phyloP scores from a whole-genome alignment of 148 eudicot species.

The Heliosperma pusillum region DNA sequence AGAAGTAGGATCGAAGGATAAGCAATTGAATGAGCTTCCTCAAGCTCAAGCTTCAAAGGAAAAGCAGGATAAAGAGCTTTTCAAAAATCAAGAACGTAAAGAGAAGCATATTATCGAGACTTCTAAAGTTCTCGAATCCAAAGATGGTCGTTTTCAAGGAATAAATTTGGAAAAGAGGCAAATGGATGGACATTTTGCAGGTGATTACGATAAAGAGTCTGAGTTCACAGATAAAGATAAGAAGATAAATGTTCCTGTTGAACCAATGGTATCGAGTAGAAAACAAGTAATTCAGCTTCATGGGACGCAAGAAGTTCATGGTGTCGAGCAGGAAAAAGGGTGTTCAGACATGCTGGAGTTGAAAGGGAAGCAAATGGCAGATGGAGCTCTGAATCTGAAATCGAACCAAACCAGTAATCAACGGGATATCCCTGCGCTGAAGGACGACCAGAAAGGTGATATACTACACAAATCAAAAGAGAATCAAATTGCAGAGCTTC shows the following conservation, averaged over 20 bases:
- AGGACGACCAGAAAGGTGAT: neutral
- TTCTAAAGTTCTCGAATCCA: neutral
- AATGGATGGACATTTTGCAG: constrained; percentile 1
- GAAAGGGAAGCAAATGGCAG: constrained; percentile 12
- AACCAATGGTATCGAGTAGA: neutral
- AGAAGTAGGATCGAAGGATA: neutral
- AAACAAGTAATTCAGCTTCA: constrained; percentile 5
- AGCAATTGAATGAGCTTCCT: neutral
- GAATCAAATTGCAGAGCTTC: constrained; percentile 4
- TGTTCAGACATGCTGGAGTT: neutral
- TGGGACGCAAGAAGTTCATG: neutral
- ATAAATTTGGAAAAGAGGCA: neutral
- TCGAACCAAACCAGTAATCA: neutral
- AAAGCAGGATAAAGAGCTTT: neutral
- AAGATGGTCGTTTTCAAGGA: constrained; percentile 2
- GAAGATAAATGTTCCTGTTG: neutral
- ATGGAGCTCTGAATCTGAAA: neutral
- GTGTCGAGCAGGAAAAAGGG: neutral
- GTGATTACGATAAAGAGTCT: neutral
- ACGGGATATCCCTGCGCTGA: neutral
- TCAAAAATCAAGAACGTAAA: neutral
- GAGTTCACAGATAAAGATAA: constrained; percentile 22
- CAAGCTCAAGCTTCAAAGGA: neutral
- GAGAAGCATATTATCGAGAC: neutral
- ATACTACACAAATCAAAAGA: neutral